These are phyloP conservation scores for Moniliophthora roreri DNA, from an alignment of 1,284 basidiomycete genomes.

Conservation along the genomic window DNA sequence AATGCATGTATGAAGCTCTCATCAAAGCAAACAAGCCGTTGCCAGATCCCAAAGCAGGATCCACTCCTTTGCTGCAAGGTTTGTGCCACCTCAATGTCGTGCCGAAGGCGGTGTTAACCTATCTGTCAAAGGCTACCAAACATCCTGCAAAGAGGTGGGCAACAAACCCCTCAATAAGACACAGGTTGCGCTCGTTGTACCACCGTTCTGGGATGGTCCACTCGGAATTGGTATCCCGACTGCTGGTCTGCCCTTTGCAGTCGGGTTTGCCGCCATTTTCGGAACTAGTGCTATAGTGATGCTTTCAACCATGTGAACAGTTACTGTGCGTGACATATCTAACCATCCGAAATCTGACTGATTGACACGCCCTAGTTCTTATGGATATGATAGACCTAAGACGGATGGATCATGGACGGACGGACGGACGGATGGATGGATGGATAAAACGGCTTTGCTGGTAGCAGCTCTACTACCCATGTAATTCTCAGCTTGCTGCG, in stretches of 20 bases:
- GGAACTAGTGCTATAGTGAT: constrained; percentile 45
- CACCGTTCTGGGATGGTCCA: constrained; percentile 60
- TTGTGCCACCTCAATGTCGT: constrained; percentile 16
- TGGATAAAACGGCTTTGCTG: too few species aligned
- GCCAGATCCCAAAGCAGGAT: constrained; percentile 55
- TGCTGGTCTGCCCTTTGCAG: constrained; percentile 41
- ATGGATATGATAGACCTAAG: too few species aligned
- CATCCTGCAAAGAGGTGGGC: constrained; percentile 36
- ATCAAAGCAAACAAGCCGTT: constrained; percentile 47
- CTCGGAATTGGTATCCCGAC: constrained; percentile 42
- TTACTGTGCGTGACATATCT: too few species aligned
- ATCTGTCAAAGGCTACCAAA: constrained; percentile 41
- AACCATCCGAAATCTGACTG: too few species aligned
- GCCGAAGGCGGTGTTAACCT: not conserved
- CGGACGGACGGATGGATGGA: too few species aligned
- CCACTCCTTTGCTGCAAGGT: constrained; percentile 53
- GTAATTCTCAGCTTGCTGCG: too few species aligned
- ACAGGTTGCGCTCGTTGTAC: constrained; percentile 41
- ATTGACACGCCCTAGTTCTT: too few species aligned
- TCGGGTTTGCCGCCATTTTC: constrained; percentile 46
- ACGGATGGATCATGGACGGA: too few species aligned
- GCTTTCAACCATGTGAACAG: constrained; percentile 47
- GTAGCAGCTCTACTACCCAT: too few species aligned
- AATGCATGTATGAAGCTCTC: constrained; percentile 60
- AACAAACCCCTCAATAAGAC: constrained; percentile 37